phyloP scores from a whole-genome alignment of 441 rosid genomes.

The Populus hybrid region DNA sequence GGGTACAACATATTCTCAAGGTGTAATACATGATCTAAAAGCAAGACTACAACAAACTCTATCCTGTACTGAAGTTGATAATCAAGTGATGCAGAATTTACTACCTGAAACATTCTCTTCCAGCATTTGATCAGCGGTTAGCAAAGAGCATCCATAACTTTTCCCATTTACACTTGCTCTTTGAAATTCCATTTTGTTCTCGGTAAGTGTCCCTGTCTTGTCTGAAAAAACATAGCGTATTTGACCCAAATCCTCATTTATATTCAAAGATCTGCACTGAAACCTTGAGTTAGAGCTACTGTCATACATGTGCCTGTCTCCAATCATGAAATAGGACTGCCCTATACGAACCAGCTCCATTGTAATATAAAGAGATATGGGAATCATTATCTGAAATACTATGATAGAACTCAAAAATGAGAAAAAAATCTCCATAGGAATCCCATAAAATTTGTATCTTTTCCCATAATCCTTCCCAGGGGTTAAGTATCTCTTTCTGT shows the following conservation, averaged over 20 bases:
- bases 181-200: constrained; percentile 73
- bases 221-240: constrained; percentile 72
- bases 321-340: constrained; percentile 78
- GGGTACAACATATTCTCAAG: background rate
- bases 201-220: constrained; percentile 79
- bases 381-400: constrained; percentile 86
- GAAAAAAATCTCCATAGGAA: constrained; percentile 75
- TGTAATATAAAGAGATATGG: constrained; percentile 77
- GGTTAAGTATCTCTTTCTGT: constrained; percentile 53
- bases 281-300: constrained; percentile 57
- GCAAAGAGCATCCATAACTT: constrained; percentile 40
- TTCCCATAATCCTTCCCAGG: constrained; percentile 48
- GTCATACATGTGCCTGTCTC: constrained; percentile 64
- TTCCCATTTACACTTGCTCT: constrained; percentile 60
- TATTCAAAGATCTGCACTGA: constrained; percentile 79
- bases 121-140: constrained; percentile 19
- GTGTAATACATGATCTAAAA: background rate
- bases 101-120: constrained; percentile 43
- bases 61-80: background rate
- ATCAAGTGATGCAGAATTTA: background rate
- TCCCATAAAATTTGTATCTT: constrained; percentile 60
- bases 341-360: constrained; percentile 86
- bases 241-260: constrained; percentile 86
- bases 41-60: background rate
- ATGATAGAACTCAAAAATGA: constrained; percentile 73